Evolutionary conservation across 352 stramenopile species (phyloP).

Genomic region (Lagenidium sp.): DNA sequence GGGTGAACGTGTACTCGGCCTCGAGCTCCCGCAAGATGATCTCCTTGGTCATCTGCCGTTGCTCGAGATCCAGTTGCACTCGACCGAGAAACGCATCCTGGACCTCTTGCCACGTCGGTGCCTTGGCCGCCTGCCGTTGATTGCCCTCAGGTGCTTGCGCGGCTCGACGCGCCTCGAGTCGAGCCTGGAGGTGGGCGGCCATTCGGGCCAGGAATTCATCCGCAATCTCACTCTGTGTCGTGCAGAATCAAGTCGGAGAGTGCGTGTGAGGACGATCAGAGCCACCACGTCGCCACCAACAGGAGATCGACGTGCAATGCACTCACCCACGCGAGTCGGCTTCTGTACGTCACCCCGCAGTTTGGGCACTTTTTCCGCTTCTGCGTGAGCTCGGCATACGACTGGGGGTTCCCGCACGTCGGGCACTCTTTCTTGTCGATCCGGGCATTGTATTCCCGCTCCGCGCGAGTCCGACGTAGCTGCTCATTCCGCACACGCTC

Average conservation of each 20-base stretch:
- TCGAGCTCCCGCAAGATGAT: slow-evolving; percentile 42
- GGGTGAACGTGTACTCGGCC: slow-evolving; percentile 44
- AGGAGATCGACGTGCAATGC: background rate
- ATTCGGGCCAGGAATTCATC: slow-evolving; percentile 60
- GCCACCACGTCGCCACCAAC: background rate
- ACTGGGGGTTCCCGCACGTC: slow-evolving; percentile 60
- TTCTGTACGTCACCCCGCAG: slow-evolving; percentile 59
- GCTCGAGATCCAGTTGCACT: slow-evolving; percentile 47
- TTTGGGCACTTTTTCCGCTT: slow-evolving; percentile 80
- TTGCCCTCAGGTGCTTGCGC: slow-evolving; percentile 2
- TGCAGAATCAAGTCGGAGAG: too few species aligned
- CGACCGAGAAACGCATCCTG: slow-evolving; percentile 57
- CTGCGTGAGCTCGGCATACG: slow-evolving; percentile 64
- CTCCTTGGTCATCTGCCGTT: slow-evolving; percentile 35
- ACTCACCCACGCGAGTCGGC: slow-evolving; percentile 54
- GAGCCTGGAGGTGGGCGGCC: slow-evolving; percentile 16
- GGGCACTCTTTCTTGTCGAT: slow-evolving; percentile 78
- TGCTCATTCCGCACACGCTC: slow-evolving; percentile 48
- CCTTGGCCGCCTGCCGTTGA: background rate
- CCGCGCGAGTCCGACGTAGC: slow-evolving; percentile 48
- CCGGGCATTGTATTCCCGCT: slow-evolving; percentile 37
- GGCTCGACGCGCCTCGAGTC: slow-evolving; percentile 2
- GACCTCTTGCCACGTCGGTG: slow-evolving; percentile 34
- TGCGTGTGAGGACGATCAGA: too few species aligned
- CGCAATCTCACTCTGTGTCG: slow-evolving; percentile 46